phyloP scores from a whole-genome alignment of 495 filamentous ascomycete genomes.

The Podospora comata region DNA sequence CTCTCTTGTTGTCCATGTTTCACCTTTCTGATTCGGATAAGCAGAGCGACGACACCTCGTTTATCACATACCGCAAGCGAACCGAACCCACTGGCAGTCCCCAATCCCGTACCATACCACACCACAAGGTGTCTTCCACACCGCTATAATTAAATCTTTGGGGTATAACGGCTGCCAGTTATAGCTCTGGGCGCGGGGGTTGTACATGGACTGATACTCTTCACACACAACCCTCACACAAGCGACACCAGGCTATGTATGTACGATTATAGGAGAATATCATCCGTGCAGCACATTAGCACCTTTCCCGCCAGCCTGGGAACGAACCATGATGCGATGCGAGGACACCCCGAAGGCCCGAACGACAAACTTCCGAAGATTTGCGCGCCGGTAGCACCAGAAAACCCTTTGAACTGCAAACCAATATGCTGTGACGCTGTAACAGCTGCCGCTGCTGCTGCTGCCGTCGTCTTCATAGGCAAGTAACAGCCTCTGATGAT shows the following conservation, averaged over 20 bases:
- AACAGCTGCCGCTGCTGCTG: background rate
- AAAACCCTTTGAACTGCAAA: background rate
- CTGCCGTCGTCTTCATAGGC: background rate
- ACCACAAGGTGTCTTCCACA: background rate
- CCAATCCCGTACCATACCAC: background rate
- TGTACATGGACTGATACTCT: background rate
- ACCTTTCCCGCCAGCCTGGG: background rate
- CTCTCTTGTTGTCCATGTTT: too few species aligned
- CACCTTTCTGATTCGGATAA: too few species aligned
- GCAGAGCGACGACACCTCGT: background rate
- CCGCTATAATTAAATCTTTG: background rate
- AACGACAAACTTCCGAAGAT: background rate
- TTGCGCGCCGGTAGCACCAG: background rate
- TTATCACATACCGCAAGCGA: background rate
- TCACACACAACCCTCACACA: background rate
- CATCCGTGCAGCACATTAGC: background rate
- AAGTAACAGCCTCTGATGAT: background rate
- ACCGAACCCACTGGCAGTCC: background rate
- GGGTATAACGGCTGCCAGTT: background rate
- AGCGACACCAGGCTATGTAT: background rate
- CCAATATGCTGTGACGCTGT: background rate
- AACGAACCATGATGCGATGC: background rate
- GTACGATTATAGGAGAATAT: background rate
- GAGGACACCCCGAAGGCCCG: background rate
- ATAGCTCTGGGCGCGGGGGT: background rate